These are phyloP conservation scores for Ogataea trehalophila DNA, from an alignment of 805 yeast genomes.

Conservation along the genomic window DNA sequence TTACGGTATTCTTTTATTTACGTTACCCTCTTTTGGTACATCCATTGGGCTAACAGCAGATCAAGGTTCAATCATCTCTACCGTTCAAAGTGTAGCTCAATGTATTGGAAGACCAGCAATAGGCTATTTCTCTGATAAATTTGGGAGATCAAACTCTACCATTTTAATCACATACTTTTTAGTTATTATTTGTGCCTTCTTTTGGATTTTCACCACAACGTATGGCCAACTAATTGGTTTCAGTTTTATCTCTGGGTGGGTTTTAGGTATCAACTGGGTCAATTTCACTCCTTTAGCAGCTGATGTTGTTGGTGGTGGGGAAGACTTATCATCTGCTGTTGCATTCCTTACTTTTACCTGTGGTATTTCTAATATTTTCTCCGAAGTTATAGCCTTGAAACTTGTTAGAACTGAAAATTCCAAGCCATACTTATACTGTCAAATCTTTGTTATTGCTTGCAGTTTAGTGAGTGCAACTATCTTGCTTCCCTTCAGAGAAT, in stretches of 20 bases:
- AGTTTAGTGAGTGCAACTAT: constrained; percentile 39
- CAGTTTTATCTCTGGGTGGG: constrained; percentile 38
- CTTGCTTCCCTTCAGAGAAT: constrained; percentile 49
- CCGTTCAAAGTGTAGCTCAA: constrained; percentile 44
- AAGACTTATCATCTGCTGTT: constrained; percentile 26
- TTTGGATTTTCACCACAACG: constrained; percentile 45
- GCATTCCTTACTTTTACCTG: constrained; percentile 23
- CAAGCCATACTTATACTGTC: constrained; percentile 53
- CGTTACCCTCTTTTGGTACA: constrained; percentile 44
- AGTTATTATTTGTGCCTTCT: constrained; percentile 37
- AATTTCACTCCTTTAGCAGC: constrained; percentile 33
- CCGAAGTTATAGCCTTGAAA: constrained; percentile 30
- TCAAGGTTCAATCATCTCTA: constrained; percentile 44
- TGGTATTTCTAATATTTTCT: constrained; percentile 28
- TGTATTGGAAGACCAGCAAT: constrained; percentile 45
- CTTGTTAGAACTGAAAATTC: constrained; percentile 21
- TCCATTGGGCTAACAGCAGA: constrained; percentile 42
- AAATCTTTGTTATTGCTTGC: constrained; percentile 51
- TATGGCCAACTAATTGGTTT: constrained; percentile 40
- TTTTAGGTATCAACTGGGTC: constrained; percentile 43
- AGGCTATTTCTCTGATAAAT: constrained; percentile 42
- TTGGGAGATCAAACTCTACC: constrained; percentile 45
- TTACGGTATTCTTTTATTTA: constrained; percentile 37
- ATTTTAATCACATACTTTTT: constrained; percentile 31
- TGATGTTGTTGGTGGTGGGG: constrained; percentile 30